Percentiles rank a stretch among this genome's conserved stretches.
Evolutionary conservation across 768 basidiomycete genomes (phyloP).

Genomic region (Porpolomopsis calyptriformis): DNA sequence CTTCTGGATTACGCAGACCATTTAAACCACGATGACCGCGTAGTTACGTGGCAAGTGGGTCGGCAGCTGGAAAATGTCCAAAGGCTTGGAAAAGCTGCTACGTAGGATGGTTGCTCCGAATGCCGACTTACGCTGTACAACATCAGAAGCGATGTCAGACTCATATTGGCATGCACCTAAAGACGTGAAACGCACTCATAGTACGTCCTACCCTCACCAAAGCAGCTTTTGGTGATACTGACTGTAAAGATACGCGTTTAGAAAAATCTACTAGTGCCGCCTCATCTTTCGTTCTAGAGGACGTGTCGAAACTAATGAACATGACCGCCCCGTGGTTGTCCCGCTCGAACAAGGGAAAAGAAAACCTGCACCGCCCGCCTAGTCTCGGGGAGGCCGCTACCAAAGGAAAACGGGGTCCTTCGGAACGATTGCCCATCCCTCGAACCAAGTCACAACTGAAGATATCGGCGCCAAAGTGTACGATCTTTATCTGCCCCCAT

Average conservation of each 20-base stretch:
- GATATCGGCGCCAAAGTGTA: conserved; percentile 29
- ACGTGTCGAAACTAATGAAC: conserved; percentile 30
- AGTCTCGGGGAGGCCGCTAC: conserved; percentile 15
- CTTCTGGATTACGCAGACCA: neutral
- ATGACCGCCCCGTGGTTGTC: conserved; percentile 21
- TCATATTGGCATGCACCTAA: conserved; percentile 46
- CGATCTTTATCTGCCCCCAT: conserved; percentile 8
- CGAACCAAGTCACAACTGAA: conserved; percentile 37
- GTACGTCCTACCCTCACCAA: conserved; percentile 23
- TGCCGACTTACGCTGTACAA: conserved; percentile 69
- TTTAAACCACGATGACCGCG: neutral
- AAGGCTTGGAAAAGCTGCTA: conserved; percentile 52
- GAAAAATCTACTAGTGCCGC: conserved; percentile 40
- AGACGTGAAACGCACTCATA: conserved; percentile 26
- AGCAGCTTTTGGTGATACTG: neutral
- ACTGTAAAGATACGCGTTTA: conserved; percentile 12
- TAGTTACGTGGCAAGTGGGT: conserved; percentile 80
- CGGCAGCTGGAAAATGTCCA: conserved; percentile 65
- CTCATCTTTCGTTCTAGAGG: conserved; percentile 40
- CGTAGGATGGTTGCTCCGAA: conserved; percentile 74
- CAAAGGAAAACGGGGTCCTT: conserved; percentile 3
- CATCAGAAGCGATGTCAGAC: conserved; percentile 54
- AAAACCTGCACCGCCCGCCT: conserved; percentile 24
- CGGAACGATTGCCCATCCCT: conserved; percentile 10
- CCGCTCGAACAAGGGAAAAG: conserved; percentile 12